These are phyloP conservation scores for Phaeosphaeriaceae sp. DNA, from an alignment of 2,329 filamentous ascomycete species.

Conservation along the genomic window DNA sequence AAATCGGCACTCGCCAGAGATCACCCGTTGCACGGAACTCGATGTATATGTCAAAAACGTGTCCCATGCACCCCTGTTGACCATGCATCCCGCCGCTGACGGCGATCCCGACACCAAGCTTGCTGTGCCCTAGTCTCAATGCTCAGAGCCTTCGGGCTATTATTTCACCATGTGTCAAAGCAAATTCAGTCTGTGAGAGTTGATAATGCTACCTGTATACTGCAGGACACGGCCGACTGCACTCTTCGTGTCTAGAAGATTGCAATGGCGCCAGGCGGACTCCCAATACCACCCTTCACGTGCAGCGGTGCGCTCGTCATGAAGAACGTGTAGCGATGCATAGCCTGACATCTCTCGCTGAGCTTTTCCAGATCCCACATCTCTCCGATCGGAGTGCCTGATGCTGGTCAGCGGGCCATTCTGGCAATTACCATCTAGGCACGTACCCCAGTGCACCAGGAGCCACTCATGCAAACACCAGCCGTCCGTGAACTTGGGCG, in stretches of 20 bases:
- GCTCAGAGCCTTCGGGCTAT: too few relatives aligned
- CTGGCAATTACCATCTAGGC: not conserved
- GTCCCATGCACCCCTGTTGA: not conserved
- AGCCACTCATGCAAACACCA: constrained; percentile 46
- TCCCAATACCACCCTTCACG: constrained; percentile 56
- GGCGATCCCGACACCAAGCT: too few relatives aligned
- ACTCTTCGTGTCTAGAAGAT: constrained; percentile 27
- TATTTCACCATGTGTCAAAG: too few relatives aligned
- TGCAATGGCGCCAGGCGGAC: constrained; percentile 45
- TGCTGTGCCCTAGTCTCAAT: too few relatives aligned
- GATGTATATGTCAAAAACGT: not conserved
- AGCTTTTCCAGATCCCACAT: constrained; percentile 58
- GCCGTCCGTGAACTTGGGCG: constrained; percentile 34
- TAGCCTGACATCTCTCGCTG: constrained; percentile 60
- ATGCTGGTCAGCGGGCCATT: not conserved
- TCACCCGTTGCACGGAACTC: too few relatives aligned
- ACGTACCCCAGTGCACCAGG: constrained; percentile 35
- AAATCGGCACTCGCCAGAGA: too few relatives aligned
- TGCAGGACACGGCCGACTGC: too few relatives aligned
- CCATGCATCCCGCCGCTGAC: not conserved
- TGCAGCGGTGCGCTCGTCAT: constrained; percentile 67
- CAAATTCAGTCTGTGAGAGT: too few relatives aligned
- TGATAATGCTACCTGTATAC: too few relatives aligned
- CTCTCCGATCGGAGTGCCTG: constrained; percentile 41
- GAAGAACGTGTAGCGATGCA: constrained; percentile 65